Evolutionary conservation across 176 grass and related monocot genomes (phyloP).

Genomic region (Oryza meridionalis): DNA sequence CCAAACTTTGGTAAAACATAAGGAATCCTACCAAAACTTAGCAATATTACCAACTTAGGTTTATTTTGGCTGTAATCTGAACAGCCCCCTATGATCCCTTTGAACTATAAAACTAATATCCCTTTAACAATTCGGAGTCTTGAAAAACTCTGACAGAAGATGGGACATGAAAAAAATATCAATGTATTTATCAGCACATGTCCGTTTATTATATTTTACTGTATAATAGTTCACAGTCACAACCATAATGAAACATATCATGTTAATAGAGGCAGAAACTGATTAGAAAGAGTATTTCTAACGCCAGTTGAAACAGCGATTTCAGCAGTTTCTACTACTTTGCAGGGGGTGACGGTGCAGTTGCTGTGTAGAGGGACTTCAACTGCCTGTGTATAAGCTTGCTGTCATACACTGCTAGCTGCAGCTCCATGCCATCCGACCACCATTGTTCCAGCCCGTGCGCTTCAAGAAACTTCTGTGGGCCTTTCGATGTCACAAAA

Average conservation of each 20-base stretch:
- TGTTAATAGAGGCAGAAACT: conserved; percentile 16
- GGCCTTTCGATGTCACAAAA: conserved; percentile 79
- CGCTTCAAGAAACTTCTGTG: conserved; percentile 77
- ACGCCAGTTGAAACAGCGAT: conserved; percentile 17
- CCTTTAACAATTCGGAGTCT: background rate
- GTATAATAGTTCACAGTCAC: background rate
- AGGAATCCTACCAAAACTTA: no score
- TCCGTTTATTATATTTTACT: conserved; percentile 22
- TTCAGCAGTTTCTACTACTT: conserved; percentile 40
- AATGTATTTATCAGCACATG: conserved; percentile 23
- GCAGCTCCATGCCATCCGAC: conserved; percentile 83
- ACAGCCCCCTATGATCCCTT: no score
- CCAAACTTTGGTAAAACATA: no score
- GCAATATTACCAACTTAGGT: no score
- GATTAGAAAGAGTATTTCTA: conserved; percentile 66
- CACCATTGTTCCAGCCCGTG: conserved; percentile 94
- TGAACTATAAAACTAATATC: no score
- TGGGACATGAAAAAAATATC: background rate
- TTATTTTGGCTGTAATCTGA: no score
- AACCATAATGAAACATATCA: conserved; percentile 29
- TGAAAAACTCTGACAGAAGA: background rate
- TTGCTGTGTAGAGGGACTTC: conserved; percentile 64
- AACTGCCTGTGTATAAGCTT: conserved; percentile 86
- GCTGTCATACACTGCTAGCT: conserved; percentile 72
- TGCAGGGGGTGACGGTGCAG: conserved; percentile 33